Percentiles rank a stretch among this genome's conserved stretches.
These are phyloP conservation scores for Pestalotiopsis sp. DNA, from an alignment of 2,329 filamentous ascomycete genomes.

Conservation along the genomic window DNA sequence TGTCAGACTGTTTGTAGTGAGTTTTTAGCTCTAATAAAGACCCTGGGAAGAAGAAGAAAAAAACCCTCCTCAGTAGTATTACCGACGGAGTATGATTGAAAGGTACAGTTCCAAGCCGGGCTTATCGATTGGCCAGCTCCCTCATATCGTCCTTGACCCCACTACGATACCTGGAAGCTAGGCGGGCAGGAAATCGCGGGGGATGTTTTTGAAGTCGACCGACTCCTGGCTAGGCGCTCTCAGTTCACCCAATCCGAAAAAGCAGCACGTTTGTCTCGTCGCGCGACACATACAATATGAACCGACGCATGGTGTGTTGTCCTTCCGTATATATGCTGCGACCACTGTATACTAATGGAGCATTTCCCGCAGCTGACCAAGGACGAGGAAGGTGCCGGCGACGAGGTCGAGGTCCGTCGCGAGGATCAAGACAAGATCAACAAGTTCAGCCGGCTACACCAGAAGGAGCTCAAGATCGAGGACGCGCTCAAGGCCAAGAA, in stretches of 20 bases:
- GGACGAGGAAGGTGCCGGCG: conserved; percentile 82
- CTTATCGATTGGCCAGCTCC: not conserved
- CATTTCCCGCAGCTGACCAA: conserved; percentile 72
- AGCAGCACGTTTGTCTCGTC: not conserved
- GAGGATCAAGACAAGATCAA: conserved; percentile 99
- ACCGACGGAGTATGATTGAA: too few relatives aligned
- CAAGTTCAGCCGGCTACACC: conserved; percentile 91
- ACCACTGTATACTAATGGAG: not conserved
- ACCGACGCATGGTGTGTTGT: conserved; percentile 35
- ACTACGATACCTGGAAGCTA: not conserved
- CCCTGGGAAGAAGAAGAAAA: too few relatives aligned
- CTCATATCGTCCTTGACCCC: not conserved
- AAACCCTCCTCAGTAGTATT: too few relatives aligned
- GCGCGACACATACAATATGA: conserved; percentile 27
- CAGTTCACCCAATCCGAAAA: not conserved
- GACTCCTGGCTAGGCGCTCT: not conserved
- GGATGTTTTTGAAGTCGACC: conserved; percentile 1
- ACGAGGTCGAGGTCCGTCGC: conserved; percentile 90
- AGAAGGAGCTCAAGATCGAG: conserved; percentile 77
- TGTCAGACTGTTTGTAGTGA: too few relatives aligned
- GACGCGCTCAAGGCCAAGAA: conserved; percentile 80
- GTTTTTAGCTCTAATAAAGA: too few relatives aligned
- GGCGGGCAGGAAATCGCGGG: not conserved
- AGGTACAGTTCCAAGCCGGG: not conserved
- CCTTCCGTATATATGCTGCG: not conserved